Evolutionary conservation across 2,329 filamentous ascomycete species (phyloP).

Genomic region (Cordyceps tenuipes): DNA sequence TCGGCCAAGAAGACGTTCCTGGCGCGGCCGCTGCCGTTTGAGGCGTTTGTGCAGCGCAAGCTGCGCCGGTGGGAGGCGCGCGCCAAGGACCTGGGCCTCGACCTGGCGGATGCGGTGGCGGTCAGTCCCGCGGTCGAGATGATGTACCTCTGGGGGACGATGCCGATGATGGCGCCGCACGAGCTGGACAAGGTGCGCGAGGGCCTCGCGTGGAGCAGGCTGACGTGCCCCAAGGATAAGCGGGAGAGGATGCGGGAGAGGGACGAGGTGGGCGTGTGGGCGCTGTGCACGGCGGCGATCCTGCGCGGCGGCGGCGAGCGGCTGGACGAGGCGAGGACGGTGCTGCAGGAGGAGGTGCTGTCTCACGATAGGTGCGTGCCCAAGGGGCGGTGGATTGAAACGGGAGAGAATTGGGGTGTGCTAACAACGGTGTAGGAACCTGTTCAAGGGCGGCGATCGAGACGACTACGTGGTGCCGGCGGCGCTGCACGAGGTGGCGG

Average conservation of each 20-base stretch:
- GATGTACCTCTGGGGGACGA: constrained; percentile 86
- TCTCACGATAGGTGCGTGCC: constrained; percentile 50
- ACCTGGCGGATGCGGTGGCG: constrained; percentile 72
- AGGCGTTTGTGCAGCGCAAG: constrained; percentile 77
- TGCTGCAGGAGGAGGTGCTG: constrained; percentile 59
- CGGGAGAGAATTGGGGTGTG: too few species aligned
- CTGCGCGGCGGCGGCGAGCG: constrained; percentile 53
- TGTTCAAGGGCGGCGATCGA: constrained; percentile 50
- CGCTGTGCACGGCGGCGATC: constrained; percentile 58
- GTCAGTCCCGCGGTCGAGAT: constrained; percentile 80
- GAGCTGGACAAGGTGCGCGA: constrained; percentile 57
- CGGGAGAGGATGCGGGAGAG: constrained; percentile 38
- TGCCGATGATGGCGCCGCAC: constrained; percentile 63
- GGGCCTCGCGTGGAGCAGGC: constrained; percentile 58
- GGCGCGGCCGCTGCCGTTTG: constrained; percentile 82
- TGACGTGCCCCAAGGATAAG: constrained; percentile 32
- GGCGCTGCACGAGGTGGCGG: constrained; percentile 80
- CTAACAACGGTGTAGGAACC: constrained; percentile 27
- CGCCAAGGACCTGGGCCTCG: constrained; percentile 55
- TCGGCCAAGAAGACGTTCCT: constrained; percentile 85
- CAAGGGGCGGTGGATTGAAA: too few species aligned
- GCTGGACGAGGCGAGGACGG: constrained; percentile 54
- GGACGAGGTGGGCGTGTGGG: constrained; percentile 56
- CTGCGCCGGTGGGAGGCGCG: constrained; percentile 80
- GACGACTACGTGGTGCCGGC: constrained; percentile 67